Base-by-base conservation (phyloP, 805 yeast genomes). In the Candida ponderosae region DNA sequence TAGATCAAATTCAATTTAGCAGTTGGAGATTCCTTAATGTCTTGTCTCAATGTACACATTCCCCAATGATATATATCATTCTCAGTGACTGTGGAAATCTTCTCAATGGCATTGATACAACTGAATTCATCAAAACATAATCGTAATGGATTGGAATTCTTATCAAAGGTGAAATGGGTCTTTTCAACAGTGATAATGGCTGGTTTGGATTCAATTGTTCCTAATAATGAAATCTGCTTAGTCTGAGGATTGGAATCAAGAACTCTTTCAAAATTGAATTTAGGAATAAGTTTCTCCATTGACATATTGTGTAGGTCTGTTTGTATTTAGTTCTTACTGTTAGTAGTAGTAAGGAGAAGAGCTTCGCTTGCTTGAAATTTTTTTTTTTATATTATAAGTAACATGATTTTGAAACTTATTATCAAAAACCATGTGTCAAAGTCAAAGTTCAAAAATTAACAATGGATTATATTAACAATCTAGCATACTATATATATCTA, bases 21-120 rank as follows among this genome's bases (percentile, higher is more conserved):
- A 1, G 77, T 70, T 1, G 94, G 85, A 5, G 48, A 48, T 0
- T 48, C 45, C 0, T 61, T 63, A n/a, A 76, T 41, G 34, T 69
- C 63, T 43, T 75, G 80, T 4, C 47, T 47, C 31, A 81, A 45
- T 1, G 70, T 56, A 1, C 74, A 74, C 33, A 73, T 56, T 13
- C 86, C 85, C 97, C 97, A 90, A 43, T 70, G 70, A 53, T 90
- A 90, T 1, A 89, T 78, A 48, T 87, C 97, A 56, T 90, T 93
- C 14, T 63, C 56, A n/a, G 84, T 79, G 16, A 79, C 66, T 19
- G 57, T 52, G 17, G 46, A 42, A 18, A 62, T 30, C 9, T 45
- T 44, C n/a, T 57, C 44, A 18, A 62, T 46, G 2, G 52, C 52
- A 38, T 51, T 50, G 11, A 54, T 42, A 37, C 59, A 54, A 11